Conservation (phyloP, 2,329 filamentous ascomycete species). For the Pseudogymnoascus verrucosus region DNA sequence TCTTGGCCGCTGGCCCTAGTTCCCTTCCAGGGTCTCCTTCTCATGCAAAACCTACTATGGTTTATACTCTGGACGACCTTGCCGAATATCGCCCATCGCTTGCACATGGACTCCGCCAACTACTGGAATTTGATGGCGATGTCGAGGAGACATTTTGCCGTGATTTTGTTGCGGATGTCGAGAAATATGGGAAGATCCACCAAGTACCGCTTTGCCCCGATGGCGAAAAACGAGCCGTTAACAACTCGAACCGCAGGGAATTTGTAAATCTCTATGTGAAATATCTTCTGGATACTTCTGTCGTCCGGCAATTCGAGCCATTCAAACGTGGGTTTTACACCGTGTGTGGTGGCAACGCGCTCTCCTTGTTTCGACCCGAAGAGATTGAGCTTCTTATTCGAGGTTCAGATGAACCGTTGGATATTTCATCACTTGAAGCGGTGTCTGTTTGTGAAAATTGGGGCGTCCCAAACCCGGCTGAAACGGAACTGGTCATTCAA, state of each 20-base stretch:
- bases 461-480: constrained; percentile 47
- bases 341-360: constrained; percentile 79
- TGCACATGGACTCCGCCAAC: constrained; percentile 64
- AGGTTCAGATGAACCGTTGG: constrained; percentile 75
- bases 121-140: constrained; percentile 77
- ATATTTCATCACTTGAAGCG: constrained; percentile 65
- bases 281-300: constrained; percentile 69
- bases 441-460: constrained; percentile 81
- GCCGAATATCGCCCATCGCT: constrained; percentile 72
- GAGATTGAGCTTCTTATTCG: constrained; percentile 85
- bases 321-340: constrained; percentile 94
- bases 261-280: constrained; percentile 81
- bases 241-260: constrained; percentile 74
- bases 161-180: constrained; percentile 70
- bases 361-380: constrained; percentile 80
- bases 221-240: constrained; percentile 68
- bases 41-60: constrained; percentile 54
- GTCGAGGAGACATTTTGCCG: constrained; percentile 73
- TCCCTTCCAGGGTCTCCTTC: constrained; percentile 46
- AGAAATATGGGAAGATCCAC: constrained; percentile 64
- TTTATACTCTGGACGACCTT: constrained; percentile 71
- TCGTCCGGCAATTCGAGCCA: constrained; percentile 78
- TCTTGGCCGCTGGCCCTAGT: constrained; percentile 68
- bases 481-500: constrained; percentile 56
- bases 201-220: constrained; percentile 64